Percentiles rank a stretch among this genome's conserved stretches.
phyloP scores from a whole-genome alignment of 164 flowering plant species.

The Berberis thunbergii region DNA sequence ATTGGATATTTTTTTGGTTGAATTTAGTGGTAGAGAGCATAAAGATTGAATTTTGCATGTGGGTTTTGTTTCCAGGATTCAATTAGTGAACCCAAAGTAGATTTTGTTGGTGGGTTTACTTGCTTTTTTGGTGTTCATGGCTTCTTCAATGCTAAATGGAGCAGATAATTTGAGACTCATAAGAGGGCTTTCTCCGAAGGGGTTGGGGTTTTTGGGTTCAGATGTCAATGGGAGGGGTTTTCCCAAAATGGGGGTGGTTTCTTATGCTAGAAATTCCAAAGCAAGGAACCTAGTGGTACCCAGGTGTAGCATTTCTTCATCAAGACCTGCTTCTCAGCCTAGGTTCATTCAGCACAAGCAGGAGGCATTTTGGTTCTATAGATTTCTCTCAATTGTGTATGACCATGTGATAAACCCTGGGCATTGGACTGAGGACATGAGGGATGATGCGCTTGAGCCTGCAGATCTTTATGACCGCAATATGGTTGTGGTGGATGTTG shows the following conservation, averaged over 20 bases:
- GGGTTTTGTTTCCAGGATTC: no score
- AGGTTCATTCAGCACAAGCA: slow-evolving; percentile 66
- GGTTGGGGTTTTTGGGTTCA: slow-evolving; percentile 38
- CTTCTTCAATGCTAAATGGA: slow-evolving; percentile 55
- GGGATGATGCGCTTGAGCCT: slow-evolving; percentile 78
- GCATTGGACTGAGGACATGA: slow-evolving; percentile 75
- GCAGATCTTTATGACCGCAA: slow-evolving; percentile 50
- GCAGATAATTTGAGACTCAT: slow-evolving; percentile 33
- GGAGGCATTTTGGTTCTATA: slow-evolving; percentile 73
- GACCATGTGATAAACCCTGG: slow-evolving; percentile 58
- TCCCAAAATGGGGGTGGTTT: slow-evolving; percentile 26
- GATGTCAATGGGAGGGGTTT: slow-evolving; percentile 29
- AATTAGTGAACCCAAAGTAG: no score
- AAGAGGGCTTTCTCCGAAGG: slow-evolving; percentile 25
- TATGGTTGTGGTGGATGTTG: slow-evolving; percentile 49
- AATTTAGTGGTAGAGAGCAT: no score
- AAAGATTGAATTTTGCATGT: no score
- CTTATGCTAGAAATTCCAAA: slow-evolving; percentile 14
- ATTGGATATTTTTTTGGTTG: no score
- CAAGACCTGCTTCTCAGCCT: slow-evolving; percentile 55
- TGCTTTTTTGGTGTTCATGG: slow-evolving; percentile 26
- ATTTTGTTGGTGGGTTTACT: slow-evolving; percentile 9
- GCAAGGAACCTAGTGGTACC: slow-evolving; percentile 12
- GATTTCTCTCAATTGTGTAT: slow-evolving; percentile 57
- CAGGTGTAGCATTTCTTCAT: slow-evolving; percentile 36